Evolutionary conservation across 2,329 filamentous ascomycete genomes (phyloP), one percentile per base, ranked within the genome.

Genomic region (Penicillium rolfsii): DNA sequence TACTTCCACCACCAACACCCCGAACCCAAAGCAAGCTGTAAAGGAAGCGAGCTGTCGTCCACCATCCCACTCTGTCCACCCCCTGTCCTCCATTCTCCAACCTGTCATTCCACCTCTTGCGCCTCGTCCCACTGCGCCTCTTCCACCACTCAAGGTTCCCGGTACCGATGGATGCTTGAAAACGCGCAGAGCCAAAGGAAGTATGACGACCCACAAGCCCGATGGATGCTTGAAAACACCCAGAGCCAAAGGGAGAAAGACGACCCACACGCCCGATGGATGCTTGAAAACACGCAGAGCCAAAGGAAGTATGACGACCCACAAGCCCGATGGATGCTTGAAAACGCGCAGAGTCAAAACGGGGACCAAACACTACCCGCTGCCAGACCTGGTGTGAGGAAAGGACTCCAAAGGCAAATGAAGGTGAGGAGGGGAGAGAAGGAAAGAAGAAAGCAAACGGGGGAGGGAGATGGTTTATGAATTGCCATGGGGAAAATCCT

Each of bases 401-500:
- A 38, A 38, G 50, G 36, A 36, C 33, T 38, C 35, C 50, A 52
- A 52, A 52, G 50, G 50, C 33, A 53, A 53, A 38, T 53, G 35
- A n/a, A 30, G 35, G 22, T 53, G 50, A 14, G 35, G 22, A 26
- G 30, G 33, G 24, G 33, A 38, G 36, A n/a, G 36, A 40, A 53
- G 22, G 40, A 53, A 53, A 28, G 35, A 53, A 28, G 33, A 40
- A 40, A 41, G 50, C 22, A 53, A 41, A 53, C 22, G 50, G 26
- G 35, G 14, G n/a, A 24, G 14, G 12, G 7, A 24, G 35, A 19
- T 8, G 2, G 48, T 19, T 52, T 52, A 36, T 52, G n/a, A 36
- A 52, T 12, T 28, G 8, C 14, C 14, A 14, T n/a, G 14, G 36
- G 36, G 3, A n/a, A 19, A 9, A 8, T 19, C 4, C 11, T 22